phyloP scores from a whole-genome alignment of 1,284 basidiomycete species.

The Cystobasidium pallidum region DNA sequence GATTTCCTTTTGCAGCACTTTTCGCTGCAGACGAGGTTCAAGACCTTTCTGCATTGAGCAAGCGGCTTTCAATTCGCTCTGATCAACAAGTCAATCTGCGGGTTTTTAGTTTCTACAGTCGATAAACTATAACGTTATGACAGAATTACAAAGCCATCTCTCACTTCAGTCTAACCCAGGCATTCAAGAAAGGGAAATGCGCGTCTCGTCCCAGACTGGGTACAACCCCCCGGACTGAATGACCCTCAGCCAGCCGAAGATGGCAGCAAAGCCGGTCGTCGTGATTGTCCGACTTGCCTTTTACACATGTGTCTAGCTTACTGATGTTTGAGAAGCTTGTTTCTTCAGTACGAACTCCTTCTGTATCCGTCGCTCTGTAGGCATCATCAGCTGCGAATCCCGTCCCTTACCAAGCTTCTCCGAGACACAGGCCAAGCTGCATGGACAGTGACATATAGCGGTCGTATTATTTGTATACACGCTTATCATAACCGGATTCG shows the following conservation, averaged over 20 bases:
- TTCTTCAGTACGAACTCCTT: conserved; percentile 34
- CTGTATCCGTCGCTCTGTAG: conserved; percentile 27
- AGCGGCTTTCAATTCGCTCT: too few relatives aligned
- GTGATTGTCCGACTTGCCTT: conserved; percentile 13
- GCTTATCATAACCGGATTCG: background rate
- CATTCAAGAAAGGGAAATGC: background rate
- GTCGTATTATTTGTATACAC: background rate
- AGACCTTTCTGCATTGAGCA: background rate
- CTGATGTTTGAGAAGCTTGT: conserved; percentile 20
- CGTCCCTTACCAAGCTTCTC: background rate
- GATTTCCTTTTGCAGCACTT: conserved; percentile 21
- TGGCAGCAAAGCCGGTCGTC: background rate
- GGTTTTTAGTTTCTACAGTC: background rate
- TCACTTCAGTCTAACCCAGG: background rate
- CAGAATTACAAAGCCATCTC: background rate
- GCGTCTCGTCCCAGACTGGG: background rate
- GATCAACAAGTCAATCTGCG: background rate
- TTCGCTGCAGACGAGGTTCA: background rate
- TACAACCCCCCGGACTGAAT: background rate
- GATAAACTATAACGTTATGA: conserved; percentile 2
- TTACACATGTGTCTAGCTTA: background rate
- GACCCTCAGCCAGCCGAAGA: background rate
- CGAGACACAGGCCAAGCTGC: background rate
- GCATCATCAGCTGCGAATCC: background rate
- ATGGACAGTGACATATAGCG: background rate